Percentiles rank a stretch among this genome's conserved stretches.
Conservation (phyloP, 1,139 yeast species). For the Pneumocystis carinii region DNA sequence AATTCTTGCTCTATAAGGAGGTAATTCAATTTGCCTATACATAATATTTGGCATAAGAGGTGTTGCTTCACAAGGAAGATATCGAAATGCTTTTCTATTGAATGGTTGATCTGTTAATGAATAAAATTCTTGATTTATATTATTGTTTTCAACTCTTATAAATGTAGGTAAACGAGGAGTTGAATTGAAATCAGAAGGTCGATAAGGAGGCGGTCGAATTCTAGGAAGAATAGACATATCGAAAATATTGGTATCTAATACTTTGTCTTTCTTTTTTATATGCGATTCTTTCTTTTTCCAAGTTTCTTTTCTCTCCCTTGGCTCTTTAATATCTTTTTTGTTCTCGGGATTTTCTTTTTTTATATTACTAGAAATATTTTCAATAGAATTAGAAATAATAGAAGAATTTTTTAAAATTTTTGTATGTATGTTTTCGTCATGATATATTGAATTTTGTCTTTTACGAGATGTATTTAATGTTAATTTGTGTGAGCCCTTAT, state of each 20-base stretch:
- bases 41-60: slow-evolving; percentile 43
- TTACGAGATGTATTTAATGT: not conserved
- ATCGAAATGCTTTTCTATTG: slow-evolving; percentile 69
- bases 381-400: not conserved
- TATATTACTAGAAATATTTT: not conserved
- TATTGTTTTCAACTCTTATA: slow-evolving; percentile 8
- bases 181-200: slow-evolving; percentile 17
- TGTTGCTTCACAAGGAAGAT: slow-evolving; percentile 63
- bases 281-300: not conserved
- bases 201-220: slow-evolving; percentile 18
- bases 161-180: slow-evolving; percentile 18
- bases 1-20: slow-evolving; percentile 49
- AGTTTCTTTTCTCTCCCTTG: slow-evolving; percentile 1
- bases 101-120: slow-evolving; percentile 62
- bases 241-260: not conserved
- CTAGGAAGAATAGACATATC: slow-evolving; percentile 11
- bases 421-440: not conserved
- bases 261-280: not conserved
- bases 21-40: slow-evolving; percentile 61
- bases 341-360: not conserved
- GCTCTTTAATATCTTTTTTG: not conserved
- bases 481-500: not conserved
- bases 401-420: not conserved
- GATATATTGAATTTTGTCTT: not conserved
- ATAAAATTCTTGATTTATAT: slow-evolving; percentile 23